These are phyloP conservation scores for Trametes versicolor DNA, from an alignment of 1,284 basidiomycete genomes.

Conservation along the genomic window DNA sequence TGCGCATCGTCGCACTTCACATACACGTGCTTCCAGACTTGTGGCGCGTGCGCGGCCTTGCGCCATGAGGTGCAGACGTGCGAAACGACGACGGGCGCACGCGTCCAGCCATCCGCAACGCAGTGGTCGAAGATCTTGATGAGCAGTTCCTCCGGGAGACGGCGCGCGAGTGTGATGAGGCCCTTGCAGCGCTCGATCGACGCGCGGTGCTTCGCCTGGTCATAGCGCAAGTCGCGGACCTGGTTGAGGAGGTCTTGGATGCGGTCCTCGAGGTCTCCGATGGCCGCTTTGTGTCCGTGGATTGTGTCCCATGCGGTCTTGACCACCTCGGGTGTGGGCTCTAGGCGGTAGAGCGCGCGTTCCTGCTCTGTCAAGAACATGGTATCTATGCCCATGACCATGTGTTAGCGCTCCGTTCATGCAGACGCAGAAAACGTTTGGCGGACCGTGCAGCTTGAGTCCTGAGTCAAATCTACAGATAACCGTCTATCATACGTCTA, in stretches of 20 bases:
- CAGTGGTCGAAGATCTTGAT: slow-evolving; percentile 63
- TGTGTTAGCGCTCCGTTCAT: background rate
- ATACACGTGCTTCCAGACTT: slow-evolving; percentile 67
- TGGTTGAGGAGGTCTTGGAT: slow-evolving; percentile 52
- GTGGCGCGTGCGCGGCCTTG: slow-evolving; percentile 57
- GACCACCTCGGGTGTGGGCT: slow-evolving; percentile 45
- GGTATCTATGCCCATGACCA: no score
- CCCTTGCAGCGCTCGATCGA: slow-evolving; percentile 57
- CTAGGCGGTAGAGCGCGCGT: slow-evolving; percentile 35
- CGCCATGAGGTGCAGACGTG: slow-evolving; percentile 72
- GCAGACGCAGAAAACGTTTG: background rate
- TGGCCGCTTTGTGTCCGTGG: slow-evolving; percentile 50
- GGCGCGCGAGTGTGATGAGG: slow-evolving; percentile 63
- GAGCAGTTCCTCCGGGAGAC: slow-evolving; percentile 64
- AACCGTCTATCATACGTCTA: no score
- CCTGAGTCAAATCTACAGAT: no score
- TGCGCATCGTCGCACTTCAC: slow-evolving; percentile 58
- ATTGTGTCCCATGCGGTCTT: slow-evolving; percentile 47
- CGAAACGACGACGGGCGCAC: slow-evolving; percentile 63
- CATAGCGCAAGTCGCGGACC: slow-evolving; percentile 54
- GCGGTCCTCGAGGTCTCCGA: slow-evolving; percentile 53
- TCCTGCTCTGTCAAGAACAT: slow-evolving; percentile 19
- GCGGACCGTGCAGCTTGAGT: no score
- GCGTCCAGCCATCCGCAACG: slow-evolving; percentile 60
- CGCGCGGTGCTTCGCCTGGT: slow-evolving; percentile 52